phyloP scores from a whole-genome alignment of 208 protist species.

The Leishmania martiniquensis region DNA sequence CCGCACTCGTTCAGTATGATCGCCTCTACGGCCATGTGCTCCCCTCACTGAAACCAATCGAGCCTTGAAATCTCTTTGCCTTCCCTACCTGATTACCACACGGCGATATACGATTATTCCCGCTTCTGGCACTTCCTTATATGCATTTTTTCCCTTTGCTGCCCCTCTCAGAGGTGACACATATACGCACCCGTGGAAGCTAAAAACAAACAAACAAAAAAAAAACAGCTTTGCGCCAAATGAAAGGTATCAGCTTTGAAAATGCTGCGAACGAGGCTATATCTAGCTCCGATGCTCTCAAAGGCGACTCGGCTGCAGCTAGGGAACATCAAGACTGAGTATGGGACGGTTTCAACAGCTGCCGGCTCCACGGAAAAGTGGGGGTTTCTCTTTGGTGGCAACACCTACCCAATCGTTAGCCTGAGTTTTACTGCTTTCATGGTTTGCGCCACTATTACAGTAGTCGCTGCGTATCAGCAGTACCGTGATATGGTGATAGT shows the following conservation, averaged over 20 bases:
- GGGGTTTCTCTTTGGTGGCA: conserved; percentile 75
- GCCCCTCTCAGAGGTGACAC: background rate
- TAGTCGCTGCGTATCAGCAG: conserved; percentile 74
- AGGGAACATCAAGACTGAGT: conserved; percentile 91
- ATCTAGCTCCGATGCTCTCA: conserved; percentile 73
- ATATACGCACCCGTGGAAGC: background rate
- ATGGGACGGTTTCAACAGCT: conserved; percentile 79
- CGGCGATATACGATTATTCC: background rate
- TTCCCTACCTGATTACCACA: background rate
- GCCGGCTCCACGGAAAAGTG: conserved; percentile 89
- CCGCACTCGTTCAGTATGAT: background rate
- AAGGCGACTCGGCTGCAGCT: conserved; percentile 88
- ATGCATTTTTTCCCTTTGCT: conserved; percentile 14
- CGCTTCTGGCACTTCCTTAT: background rate
- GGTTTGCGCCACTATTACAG: conserved; percentile 38
- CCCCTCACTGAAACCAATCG: background rate
- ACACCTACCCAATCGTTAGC: conserved; percentile 71
- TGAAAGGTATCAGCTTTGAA: background rate
- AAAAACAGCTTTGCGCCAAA: too few relatives aligned
- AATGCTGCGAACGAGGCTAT: conserved; percentile 29
- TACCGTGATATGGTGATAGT: conserved; percentile 88
- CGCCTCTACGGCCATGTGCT: background rate
- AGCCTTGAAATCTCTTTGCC: background rate
- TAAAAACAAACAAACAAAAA: background rate
- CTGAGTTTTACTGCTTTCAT: conserved; percentile 38